A percentile compares a stretch with the other conserved stretches of the same genome.
Evolutionary conservation across 768 basidiomycete genomes (phyloP).

Genomic region (Tylopilus balloui): DNA sequence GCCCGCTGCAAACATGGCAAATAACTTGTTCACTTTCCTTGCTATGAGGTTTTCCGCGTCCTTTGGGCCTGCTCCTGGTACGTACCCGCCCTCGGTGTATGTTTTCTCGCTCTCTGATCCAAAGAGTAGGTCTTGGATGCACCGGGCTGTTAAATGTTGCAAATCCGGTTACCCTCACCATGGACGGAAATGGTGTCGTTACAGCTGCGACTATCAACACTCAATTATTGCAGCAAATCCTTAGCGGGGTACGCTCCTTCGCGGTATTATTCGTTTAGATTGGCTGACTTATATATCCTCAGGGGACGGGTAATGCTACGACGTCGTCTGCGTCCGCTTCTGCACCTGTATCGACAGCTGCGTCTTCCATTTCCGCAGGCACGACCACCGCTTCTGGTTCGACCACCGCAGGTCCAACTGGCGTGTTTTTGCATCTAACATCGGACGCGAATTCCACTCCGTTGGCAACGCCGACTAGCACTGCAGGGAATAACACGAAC

Average conservation of each 20-base stretch:
- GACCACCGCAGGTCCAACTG: background rate
- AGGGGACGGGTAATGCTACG: conserved; percentile 1
- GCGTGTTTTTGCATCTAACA: background rate
- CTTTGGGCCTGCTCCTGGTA: conserved; percentile 24
- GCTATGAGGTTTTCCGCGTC: conserved; percentile 27
- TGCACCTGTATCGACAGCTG: background rate
- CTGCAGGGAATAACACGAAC: background rate
- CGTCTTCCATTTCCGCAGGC: background rate
- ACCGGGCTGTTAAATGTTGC: conserved; percentile 17
- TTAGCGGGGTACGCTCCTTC: conserved; percentile 2
- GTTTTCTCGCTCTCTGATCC: conserved; percentile 1
- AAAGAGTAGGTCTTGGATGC: conserved; percentile 20
- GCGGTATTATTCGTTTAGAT: background rate
- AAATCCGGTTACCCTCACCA: conserved; percentile 24
- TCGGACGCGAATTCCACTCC: background rate
- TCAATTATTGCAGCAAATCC: conserved; percentile 18
- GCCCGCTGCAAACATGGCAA: conserved; percentile 20
- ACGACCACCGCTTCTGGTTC: background rate
- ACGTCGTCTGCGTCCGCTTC: background rate
- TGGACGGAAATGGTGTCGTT: conserved; percentile 24
- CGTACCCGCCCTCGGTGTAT: background rate
- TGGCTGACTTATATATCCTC: background rate
- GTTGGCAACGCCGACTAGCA: background rate
- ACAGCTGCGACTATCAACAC: conserved; percentile 25
- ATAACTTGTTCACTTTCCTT: conserved; percentile 27